These are phyloP conservation scores for Fagopyrum tataricum DNA, from an alignment of 148 eudicot genomes.

Conservation along the genomic window DNA sequence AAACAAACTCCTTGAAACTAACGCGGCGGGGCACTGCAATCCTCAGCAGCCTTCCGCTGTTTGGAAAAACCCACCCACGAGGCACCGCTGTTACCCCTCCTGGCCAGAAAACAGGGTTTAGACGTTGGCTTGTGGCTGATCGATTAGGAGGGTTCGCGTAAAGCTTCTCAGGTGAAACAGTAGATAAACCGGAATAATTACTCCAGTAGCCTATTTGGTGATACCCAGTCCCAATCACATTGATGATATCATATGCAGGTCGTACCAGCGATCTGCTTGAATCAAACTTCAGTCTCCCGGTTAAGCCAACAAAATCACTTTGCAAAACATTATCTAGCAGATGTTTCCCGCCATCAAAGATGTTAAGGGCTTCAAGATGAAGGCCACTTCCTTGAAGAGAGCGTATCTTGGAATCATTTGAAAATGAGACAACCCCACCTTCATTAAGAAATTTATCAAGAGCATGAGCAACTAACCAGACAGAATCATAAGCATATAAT, in stretches of 20 bases:
- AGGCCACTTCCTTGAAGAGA: slow-evolving; percentile 27
- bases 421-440: slow-evolving; percentile 73
- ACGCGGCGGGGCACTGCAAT: slow-evolving; percentile 79
- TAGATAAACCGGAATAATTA: slow-evolving; percentile 73
- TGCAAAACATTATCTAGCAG: slow-evolving; percentile 49
- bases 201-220: slow-evolving; percentile 84
- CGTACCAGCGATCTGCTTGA: slow-evolving; percentile 41
- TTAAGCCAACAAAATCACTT: slow-evolving; percentile 65
- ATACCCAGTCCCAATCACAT: slow-evolving; percentile 75
- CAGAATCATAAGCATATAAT: slow-evolving; percentile 87
- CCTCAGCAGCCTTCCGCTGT: slow-evolving; percentile 54
- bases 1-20: slow-evolving; percentile 73
- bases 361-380: slow-evolving; percentile 53
- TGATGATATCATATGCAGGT: slow-evolving; percentile 83
- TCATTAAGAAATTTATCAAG: slow-evolving; percentile 59
- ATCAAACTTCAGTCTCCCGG: slow-evolving; percentile 65
- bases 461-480: slow-evolving; percentile 84
- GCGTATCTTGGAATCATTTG: slow-evolving; percentile 39
- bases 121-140: slow-evolving; percentile 45
- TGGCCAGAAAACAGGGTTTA: slow-evolving; percentile 75
- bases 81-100: slow-evolving; percentile 58
- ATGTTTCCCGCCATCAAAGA: slow-evolving; percentile 68
- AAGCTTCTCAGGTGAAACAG: slow-evolving; percentile 56
- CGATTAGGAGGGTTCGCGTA: slow-evolving; percentile 49
- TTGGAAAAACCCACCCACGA: slow-evolving; percentile 98